phyloP scores from a whole-genome alignment of 2,329 filamentous ascomycete species.

The Trichoderma cornu-damae region DNA sequence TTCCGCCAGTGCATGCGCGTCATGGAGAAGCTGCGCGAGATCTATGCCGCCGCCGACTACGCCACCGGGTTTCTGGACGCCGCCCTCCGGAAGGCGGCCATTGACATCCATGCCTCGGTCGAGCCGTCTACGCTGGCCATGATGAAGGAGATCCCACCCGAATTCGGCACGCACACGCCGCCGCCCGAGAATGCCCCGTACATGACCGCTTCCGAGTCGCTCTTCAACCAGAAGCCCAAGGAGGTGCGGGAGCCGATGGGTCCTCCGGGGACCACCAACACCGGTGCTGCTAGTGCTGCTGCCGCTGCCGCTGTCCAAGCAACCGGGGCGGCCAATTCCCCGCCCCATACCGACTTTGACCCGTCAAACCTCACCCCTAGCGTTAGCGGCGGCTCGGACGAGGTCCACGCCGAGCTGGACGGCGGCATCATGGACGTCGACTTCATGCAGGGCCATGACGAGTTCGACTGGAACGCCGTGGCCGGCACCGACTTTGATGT shows the following conservation, averaged over 20 bases:
- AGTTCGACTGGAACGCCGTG: slow-evolving; percentile 51
- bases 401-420: slow-evolving; percentile 33
- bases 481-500: slow-evolving; percentile 52
- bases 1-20: slow-evolving; percentile 92
- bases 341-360: slow-evolving; percentile 43
- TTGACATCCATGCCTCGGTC: slow-evolving; percentile 53
- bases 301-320: slow-evolving; percentile 34
- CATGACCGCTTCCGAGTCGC: slow-evolving; percentile 39
- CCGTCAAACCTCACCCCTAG: slow-evolving; percentile 42
- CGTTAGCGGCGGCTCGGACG: slow-evolving; percentile 42
- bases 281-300: too few relatives aligned
- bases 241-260: slow-evolving; percentile 33
- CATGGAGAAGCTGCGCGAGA: slow-evolving; percentile 79
- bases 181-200: slow-evolving; percentile 47
- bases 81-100: slow-evolving; percentile 79
- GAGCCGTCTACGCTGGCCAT: slow-evolving; percentile 32
- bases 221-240: slow-evolving; percentile 34
- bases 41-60: slow-evolving; percentile 91
- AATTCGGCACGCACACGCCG: slow-evolving; percentile 45
- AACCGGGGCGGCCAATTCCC: slow-evolving; percentile 35
- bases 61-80: slow-evolving; percentile 93
- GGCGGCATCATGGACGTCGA: slow-evolving; percentile 41
- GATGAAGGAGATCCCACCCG: slow-evolving; percentile 35
- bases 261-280: slow-evolving; percentile 37
- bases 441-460: slow-evolving; percentile 43